These are phyloP conservation scores for Aspergillus chevalieri DNA, from an alignment of 2,329 filamentous ascomycete genomes.

Conservation along the genomic window DNA sequence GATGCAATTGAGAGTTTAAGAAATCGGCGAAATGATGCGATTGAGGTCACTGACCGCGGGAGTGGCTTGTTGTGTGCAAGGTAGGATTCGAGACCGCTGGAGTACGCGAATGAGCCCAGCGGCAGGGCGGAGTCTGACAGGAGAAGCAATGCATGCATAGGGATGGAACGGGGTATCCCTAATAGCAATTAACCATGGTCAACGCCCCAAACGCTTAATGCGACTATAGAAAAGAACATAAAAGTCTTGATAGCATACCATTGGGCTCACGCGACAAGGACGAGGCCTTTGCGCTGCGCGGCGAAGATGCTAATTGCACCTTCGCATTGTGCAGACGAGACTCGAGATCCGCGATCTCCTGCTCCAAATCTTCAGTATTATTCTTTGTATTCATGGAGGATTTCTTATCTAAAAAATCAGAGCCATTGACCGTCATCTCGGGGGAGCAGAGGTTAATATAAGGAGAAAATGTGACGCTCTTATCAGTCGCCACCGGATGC, in stretches of 20 bases:
- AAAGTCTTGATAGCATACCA: conserved; percentile 3
- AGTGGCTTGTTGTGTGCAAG: conserved; percentile 50
- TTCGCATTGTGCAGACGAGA: conserved; percentile 42
- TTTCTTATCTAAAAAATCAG: neutral
- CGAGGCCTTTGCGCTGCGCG: conserved; percentile 1
- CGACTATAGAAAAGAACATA: neutral
- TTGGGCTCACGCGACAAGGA: conserved; percentile 1
- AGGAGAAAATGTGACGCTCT: conserved; percentile 3
- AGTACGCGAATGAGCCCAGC: conserved; percentile 61
- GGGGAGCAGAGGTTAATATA: conserved; percentile 2
- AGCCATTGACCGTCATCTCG: neutral
- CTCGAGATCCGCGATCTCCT: conserved; percentile 44
- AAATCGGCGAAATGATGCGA: conserved; percentile 49
- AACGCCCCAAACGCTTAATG: neutral
- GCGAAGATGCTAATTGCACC: conserved; percentile 28
- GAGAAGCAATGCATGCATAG: conserved; percentile 52
- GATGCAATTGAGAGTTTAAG: conserved; percentile 52
- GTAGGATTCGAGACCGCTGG: conserved; percentile 58
- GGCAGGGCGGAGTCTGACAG: conserved; percentile 60
- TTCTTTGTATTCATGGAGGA: conserved; percentile 17
- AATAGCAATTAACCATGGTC: neutral
- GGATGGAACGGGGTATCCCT: conserved; percentile 9
- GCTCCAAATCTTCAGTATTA: conserved; percentile 19
- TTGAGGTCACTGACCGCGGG: conserved; percentile 24
- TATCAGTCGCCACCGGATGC: conserved; percentile 4